These are phyloP conservation scores for Naganishia vishniacii DNA, from an alignment of 768 basidiomycete species.

Conservation along the genomic window DNA sequence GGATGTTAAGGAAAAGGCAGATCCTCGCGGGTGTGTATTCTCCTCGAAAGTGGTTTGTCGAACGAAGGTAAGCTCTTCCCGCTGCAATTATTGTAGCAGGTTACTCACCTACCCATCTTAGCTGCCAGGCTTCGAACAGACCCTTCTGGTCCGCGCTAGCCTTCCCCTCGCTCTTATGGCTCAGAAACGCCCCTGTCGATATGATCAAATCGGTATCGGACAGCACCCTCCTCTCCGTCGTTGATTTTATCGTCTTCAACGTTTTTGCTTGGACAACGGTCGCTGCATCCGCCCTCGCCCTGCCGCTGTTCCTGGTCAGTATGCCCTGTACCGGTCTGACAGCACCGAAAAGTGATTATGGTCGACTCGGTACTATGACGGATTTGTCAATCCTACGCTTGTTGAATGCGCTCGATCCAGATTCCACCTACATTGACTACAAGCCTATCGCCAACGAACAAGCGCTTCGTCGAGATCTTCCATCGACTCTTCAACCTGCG, in stretches of 20 bases:
- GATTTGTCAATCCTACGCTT: slow-evolving; percentile 73
- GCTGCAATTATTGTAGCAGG: background rate
- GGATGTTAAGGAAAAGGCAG: slow-evolving; percentile 25
- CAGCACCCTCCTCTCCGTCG: slow-evolving; percentile 66
- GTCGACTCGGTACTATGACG: slow-evolving; percentile 63
- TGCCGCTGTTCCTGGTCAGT: slow-evolving; percentile 67
- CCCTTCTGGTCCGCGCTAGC: slow-evolving; percentile 2
- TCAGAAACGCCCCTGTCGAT: slow-evolving; percentile 60
- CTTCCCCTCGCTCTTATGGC: slow-evolving; percentile 65
- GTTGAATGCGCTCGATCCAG: slow-evolving; percentile 56
- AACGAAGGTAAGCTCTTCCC: slow-evolving; percentile 27
- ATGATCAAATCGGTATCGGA: slow-evolving; percentile 63
- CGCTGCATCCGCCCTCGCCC: slow-evolving; percentile 62
- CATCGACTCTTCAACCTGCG: slow-evolving; percentile 40
- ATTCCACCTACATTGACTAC: slow-evolving; percentile 40
- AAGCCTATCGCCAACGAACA: slow-evolving; percentile 40
- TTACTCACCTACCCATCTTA: background rate
- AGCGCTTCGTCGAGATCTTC: slow-evolving; percentile 29
- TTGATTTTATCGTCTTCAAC: slow-evolving; percentile 62
- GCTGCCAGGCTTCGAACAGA: background rate
- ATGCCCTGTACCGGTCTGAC: slow-evolving; percentile 64
- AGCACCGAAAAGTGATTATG: slow-evolving; percentile 52
- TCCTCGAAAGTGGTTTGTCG: slow-evolving; percentile 32
- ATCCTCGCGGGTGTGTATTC: slow-evolving; percentile 31
- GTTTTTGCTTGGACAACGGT: slow-evolving; percentile 65